Evolutionary conservation across 164 flowering plant species (phyloP).

Genomic region (Vitis vinifera): ASM3070453v1 NC_081808.1:5202001-5202500

Average conservation of each 20-base stretch:
- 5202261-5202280: too few relatives aligned
- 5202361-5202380: conserved; percentile 78
- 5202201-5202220: conserved; percentile 57
- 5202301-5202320: too few relatives aligned
- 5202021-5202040: conserved; percentile 15
- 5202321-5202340: too few relatives aligned
- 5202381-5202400: conserved; percentile 48
- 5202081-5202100: conserved; percentile 57
- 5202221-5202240: not conserved
- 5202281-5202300: too few relatives aligned
- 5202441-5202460: conserved; percentile 82
- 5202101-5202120: conserved; percentile 52
- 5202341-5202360: conserved; percentile 6
- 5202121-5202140: conserved; percentile 74
- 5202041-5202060: conserved; percentile 26
- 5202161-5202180: conserved; percentile 75
- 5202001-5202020: not conserved
- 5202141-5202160: conserved; percentile 76
- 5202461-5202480: conserved; percentile 46
- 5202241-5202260: not conserved
- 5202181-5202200: conserved; percentile 34
- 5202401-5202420: conserved; percentile 51
- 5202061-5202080: conserved; percentile 61
- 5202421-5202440: conserved; percentile 61
- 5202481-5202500: not conserved